Evolutionary conservation across 192 early-diverging fungal genomes (phyloP).

Genomic region (Chytriomyces sp.): DNA sequence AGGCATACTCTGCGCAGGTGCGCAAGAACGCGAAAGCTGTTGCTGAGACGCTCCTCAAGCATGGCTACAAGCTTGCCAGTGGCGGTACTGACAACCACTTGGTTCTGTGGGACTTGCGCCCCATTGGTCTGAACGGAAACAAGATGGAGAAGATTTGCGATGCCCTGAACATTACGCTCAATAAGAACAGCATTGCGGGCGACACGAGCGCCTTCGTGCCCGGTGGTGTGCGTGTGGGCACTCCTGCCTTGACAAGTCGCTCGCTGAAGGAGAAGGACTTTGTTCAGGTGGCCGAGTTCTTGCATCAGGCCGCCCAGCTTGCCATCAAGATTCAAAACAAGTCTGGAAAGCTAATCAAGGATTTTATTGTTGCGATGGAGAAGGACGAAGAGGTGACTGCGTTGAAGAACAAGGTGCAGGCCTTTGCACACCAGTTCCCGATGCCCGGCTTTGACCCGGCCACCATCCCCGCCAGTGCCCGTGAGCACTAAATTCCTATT

Average conservation of each 20-base stretch:
- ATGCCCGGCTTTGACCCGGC: conserved; percentile 91
- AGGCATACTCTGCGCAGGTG: conserved; percentile 93
- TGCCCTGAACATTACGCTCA: conserved; percentile 82
- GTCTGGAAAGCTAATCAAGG: conserved; percentile 96
- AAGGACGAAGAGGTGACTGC: conserved; percentile 77
- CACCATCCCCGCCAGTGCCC: conserved; percentile 42
- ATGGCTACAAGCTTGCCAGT: conserved; percentile 94
- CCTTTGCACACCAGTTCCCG: conserved; percentile 91
- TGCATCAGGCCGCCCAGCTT: conserved; percentile 92
- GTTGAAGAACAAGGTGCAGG: conserved; percentile 86
- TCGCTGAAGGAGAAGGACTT: conserved; percentile 97
- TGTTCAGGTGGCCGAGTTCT: conserved; percentile 92
- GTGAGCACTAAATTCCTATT: conserved; percentile 9
- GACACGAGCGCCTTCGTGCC: conserved; percentile 94
- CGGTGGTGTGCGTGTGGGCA: conserved; percentile 96
- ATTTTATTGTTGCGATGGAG: conserved; percentile 86
- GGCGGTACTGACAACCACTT: conserved; percentile 98
- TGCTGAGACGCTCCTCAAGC: conserved; percentile 68
- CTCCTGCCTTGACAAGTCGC: conserved; percentile 94
- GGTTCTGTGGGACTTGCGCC: conserved; percentile 96
- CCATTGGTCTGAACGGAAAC: conserved; percentile 86
- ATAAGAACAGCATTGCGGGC: conserved; percentile 99
- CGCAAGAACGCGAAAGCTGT: conserved; percentile 89
- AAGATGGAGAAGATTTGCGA: conserved; percentile 99
- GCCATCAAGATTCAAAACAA: conserved; percentile 81